A percentile compares a stretch with the other conserved stretches of the same genome.
phyloP scores from a whole-genome alignment of 306 rosid genomes.

The Dalbergia cochinchinensis region DNA sequence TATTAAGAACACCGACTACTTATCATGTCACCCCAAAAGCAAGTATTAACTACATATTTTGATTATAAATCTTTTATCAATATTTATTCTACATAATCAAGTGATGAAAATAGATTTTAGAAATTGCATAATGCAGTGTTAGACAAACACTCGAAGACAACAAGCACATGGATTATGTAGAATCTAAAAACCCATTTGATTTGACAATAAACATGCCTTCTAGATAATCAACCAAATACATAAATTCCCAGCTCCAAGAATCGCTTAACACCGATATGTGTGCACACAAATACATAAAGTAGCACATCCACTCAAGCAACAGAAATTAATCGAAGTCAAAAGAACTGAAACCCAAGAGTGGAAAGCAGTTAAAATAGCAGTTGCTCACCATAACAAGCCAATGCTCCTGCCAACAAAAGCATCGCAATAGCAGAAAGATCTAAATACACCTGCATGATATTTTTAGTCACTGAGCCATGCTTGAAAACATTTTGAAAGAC shows the following conservation, averaged over 20 bases:
- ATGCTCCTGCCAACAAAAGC: slow-evolving; percentile 81
- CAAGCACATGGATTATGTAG: slow-evolving; percentile 28
- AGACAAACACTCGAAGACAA: slow-evolving; percentile 25
- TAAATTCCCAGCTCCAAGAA: slow-evolving; percentile 11
- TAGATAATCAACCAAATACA: slow-evolving; percentile 12
- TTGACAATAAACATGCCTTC: slow-evolving; percentile 25
- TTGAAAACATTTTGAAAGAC: slow-evolving; percentile 24
- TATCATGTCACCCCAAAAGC: neutral
- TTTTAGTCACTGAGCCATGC: slow-evolving; percentile 43
- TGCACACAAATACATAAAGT: neutral
- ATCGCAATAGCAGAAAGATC: slow-evolving; percentile 69
- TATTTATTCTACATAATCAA: neutral
- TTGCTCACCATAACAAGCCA: slow-evolving; percentile 85
- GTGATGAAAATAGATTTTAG: neutral
- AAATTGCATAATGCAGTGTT: slow-evolving; percentile 18
- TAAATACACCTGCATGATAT: slow-evolving; percentile 81
- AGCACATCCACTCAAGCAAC: slow-evolving; percentile 28
- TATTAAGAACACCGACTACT: neutral
- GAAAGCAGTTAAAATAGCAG: slow-evolving; percentile 42
- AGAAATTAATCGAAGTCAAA: slow-evolving; percentile 20
- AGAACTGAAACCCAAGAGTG: slow-evolving; percentile 20
- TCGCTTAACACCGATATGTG: neutral
- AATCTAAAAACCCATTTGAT: slow-evolving; percentile 23
- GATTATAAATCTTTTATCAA: neutral
- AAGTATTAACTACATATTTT: neutral